Percentiles rank a stretch among this genome's conserved stretches.
These are phyloP conservation scores for Pelargonium cotyledonis DNA, from an alignment of 441 rosid species.

Conservation along the genomic window DNA sequence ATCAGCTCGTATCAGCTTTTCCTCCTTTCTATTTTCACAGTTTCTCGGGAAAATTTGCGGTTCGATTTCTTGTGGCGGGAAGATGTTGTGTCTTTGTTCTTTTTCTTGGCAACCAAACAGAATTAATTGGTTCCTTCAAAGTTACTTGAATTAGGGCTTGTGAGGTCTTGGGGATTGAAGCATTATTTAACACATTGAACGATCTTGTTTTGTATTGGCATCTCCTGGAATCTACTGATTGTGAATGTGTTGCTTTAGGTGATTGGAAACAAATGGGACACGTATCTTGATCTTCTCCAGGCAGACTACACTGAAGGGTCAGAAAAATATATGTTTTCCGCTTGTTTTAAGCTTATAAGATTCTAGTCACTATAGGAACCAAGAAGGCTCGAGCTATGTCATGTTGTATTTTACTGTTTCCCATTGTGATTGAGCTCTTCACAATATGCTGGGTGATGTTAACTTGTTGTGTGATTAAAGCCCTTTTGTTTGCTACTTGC, in stretches of 20 bases:
- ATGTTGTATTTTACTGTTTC: neutral
- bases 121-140: neutral
- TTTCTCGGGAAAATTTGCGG: neutral
- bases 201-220: neutral
- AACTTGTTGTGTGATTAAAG: too few relatives aligned
- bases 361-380: neutral
- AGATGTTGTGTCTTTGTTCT: constrained; percentile 1
- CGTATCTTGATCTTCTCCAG: constrained; percentile 90
- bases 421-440: too few relatives aligned
- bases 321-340: neutral
- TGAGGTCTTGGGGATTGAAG: neutral
- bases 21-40: too few relatives aligned
- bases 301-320: constrained; percentile 90
- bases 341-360: neutral
- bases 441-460: too few relatives aligned
- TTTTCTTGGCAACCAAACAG: constrained; percentile 1
- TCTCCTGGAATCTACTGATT: neutral
- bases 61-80: neutral
- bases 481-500: too few relatives aligned
- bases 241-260: constrained; percentile 37
- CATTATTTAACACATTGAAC: neutral
- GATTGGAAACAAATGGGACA: constrained; percentile 92
- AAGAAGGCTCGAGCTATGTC: neutral
- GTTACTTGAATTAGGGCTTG: neutral
- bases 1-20: neutral